phyloP scores from a whole-genome alignment of 306 rosid genomes.

The Dryas drummondii region DNA sequence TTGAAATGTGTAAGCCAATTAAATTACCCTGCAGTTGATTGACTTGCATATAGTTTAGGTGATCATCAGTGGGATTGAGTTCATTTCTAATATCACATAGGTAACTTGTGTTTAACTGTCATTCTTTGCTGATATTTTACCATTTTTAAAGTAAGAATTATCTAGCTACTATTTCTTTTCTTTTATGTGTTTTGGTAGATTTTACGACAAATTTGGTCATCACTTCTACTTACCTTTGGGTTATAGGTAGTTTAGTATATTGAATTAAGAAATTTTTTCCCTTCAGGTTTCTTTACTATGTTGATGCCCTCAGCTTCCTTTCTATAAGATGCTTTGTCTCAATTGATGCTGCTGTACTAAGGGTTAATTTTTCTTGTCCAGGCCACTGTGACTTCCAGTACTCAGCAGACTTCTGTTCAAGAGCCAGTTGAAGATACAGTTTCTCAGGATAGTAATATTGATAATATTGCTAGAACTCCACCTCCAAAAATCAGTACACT shows the following conservation, averaged over 20 bases:
- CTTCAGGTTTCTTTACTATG: not conserved
- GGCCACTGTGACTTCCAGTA: conserved; percentile 34
- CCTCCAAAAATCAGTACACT: conserved; percentile 64
- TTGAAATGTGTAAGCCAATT: not conserved
- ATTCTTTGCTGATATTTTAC: not conserved
- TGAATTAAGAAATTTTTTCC: not conserved
- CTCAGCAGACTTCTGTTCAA: conserved; percentile 49
- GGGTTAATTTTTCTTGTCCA: conserved; percentile 26
- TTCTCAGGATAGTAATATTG: conserved; percentile 71
- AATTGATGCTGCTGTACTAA: conserved; percentile 9
- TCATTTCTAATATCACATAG: not conserved
- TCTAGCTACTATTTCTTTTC: not conserved
- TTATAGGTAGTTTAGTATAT: not conserved
- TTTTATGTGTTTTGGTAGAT: not conserved
- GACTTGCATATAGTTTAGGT: not conserved
- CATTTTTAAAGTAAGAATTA: not conserved
- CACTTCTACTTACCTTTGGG: not conserved
- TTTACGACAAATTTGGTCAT: not conserved
- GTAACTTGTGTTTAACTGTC: not conserved
- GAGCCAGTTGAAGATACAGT: conserved; percentile 84
- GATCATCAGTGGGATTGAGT: not conserved
- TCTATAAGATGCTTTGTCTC: conserved; percentile 8
- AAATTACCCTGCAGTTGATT: conserved; percentile 1
- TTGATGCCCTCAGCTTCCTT: not conserved
- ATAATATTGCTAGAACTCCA: conserved; percentile 69